Base-by-base conservation (phyloP, 2,329 filamentous ascomycete genomes). In the Fusarium verticillioides region DNA sequence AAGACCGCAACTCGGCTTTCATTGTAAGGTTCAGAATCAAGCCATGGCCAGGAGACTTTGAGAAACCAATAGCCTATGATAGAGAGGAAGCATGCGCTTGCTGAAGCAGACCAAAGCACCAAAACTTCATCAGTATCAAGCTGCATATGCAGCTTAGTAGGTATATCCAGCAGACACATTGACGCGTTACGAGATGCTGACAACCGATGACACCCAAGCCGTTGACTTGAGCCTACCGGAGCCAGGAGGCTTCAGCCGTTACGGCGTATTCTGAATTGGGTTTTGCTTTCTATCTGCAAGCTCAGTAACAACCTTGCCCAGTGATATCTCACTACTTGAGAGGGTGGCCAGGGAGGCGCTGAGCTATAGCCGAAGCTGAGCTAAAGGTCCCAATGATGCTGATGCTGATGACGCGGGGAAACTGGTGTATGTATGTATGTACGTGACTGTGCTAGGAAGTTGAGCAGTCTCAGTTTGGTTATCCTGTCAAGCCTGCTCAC, bases 331-430 rank as follows among this genome's bases (percentile, higher is more conserved):
- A 36, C 37, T 70, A 57, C 60, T 37, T 37, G 15, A 40, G 50
- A 60, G 66, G 62, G 61, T 70, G 44, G 56, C 39, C 42, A 47
- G 26, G 56, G 44, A 52, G 53, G 36, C 42, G 44, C 30, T 71
- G 53, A 49, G 47, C 43, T 44, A 57, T 64, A 68, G 40, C 63
- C 54, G 50, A 72, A 64, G 68, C 68, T 60, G 63, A 50, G 60
- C 68, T 72, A 68, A 47, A 72, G 40, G 26, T 10, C 21, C 54
- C 56, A 72, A 63, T 68, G 70, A 73, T 63, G 70, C 67, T 68
- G 66, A 59, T 73, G 57, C 56, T 68, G 66, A 37, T 47, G 70
- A 62, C 62, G 70, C 49, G 43, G 63, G 57, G n/a, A 54, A 59
- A 50, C 42, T 39, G 37, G 44, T 53, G 63, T 56, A 44, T 47